Evolutionary conservation across 164 flowering plant species (phyloP), one percentile per base, ranked within the genome.

Genomic region (Stephania yunnanensis): DNA sequence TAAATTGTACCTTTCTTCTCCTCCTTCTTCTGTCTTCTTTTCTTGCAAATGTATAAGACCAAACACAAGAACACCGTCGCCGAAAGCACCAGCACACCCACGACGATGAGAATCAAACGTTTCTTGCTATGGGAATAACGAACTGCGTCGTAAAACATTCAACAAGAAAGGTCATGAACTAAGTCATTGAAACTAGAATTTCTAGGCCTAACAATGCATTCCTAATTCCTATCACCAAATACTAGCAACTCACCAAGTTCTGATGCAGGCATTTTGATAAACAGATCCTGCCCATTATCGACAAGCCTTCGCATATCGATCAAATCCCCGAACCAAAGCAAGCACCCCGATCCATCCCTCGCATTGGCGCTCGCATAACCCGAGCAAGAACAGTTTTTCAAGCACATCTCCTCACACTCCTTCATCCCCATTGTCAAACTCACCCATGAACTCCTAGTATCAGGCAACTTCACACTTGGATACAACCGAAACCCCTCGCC

Each of bases 301-400:
- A 5, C 17, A 25, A 19, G n/a, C 22, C 7, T 13, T 71, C 63
- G 22, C 6, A 52, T 20, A 52, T 71, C 73, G 25, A 71, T 46
- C 63, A 53, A 25, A 69, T 44, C 52, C 52, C 25, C 22, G 46
- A 69, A 69, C 71, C 71, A 69, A 12, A 69, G 46, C 25, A 69
- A 19, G 63, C 86, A 83, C 6, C 87, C 84, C 72, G 78, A 80
- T 4, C 82, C 83, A 2, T 55, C 71, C 1, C 53, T 69, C 15
- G 71, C 46, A 68, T 83, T 67, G 0, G 71, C n/a, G 50, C 42
- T 76, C 0, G 87, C 25, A 66, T 81, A 83, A 55, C 86, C 86
- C 29, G 44, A 71, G 66, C 87, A 85, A 46, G 80, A 75, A 72
- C 87, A 83, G 68, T 82, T 80, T 46, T 46, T 77, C 74, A 75